These are phyloP conservation scores for Gastrolobium villosum DNA, from an alignment of 306 rosid genomes.

Conservation along the genomic window DNA sequence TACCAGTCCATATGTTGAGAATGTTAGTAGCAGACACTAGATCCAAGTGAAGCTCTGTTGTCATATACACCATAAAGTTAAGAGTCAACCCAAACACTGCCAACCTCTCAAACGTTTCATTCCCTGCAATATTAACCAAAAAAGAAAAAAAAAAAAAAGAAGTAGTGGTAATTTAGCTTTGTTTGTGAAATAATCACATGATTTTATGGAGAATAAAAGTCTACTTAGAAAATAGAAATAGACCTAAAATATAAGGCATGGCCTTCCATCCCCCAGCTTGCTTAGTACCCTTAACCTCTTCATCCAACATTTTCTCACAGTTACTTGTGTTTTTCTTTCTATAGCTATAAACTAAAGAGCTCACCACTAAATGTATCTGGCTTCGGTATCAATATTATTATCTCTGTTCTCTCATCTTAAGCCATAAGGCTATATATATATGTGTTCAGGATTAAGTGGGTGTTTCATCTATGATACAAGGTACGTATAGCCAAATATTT, in stretches of 20 bases:
- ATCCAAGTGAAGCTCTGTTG: constrained; percentile 64
- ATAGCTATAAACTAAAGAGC: too few species aligned
- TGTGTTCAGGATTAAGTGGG: too few species aligned
- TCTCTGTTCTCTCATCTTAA: too few species aligned
- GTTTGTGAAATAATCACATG: neutral
- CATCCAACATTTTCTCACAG: neutral
- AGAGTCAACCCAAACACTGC: constrained; percentile 76
- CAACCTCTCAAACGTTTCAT: constrained; percentile 88
- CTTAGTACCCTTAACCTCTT: neutral
- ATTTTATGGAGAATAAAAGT: neutral
- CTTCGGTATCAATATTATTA: too few species aligned
- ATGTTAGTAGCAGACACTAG: constrained; percentile 76
- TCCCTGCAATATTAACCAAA: constrained; percentile 56
- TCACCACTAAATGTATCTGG: too few species aligned
- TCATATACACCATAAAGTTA: constrained; percentile 81
- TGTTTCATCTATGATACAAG: too few species aligned
- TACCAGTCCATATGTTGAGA: constrained; percentile 63
- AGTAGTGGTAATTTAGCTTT: neutral
- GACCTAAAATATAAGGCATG: constrained; percentile 80
- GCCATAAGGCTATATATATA: too few species aligned
- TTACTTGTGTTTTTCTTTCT: neutral
- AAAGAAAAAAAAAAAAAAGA: neutral
- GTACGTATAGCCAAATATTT: too few species aligned
- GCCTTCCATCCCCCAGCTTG: constrained; percentile 82
- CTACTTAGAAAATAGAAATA: constrained; percentile 18